A percentile compares a stretch with the other conserved stretches of the same genome.
phyloP scores from a whole-genome alignment of 2,329 filamentous ascomycete species.

The Emydomyces testavorans region DNA sequence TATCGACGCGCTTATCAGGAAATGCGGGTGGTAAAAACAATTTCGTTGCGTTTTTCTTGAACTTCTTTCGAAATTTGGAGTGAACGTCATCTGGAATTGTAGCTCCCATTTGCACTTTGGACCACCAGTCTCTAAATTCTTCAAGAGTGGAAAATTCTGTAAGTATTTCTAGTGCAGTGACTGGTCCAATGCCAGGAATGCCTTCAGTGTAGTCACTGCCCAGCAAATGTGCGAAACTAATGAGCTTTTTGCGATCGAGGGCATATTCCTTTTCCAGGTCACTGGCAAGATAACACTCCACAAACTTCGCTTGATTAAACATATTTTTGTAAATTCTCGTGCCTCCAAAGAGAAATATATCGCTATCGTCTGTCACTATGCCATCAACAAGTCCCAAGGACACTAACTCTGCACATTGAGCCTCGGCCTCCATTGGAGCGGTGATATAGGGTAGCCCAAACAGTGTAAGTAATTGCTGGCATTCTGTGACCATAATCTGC shows the following conservation, averaged over 20 bases:
- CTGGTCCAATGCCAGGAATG: conserved; percentile 77
- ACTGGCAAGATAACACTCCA: conserved; percentile 78
- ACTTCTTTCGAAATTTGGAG: conserved; percentile 66
- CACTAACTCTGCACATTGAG: conserved; percentile 89
- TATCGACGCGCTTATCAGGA: conserved; percentile 63
- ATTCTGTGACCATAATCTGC: conserved; percentile 90
- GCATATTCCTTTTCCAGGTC: conserved; percentile 86
- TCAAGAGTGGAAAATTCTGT: conserved; percentile 68
- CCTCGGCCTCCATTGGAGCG: conserved; percentile 97
- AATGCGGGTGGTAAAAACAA: conserved; percentile 75
- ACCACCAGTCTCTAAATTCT: conserved; percentile 84
- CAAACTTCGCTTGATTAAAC: conserved; percentile 97
- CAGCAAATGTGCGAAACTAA: conserved; percentile 78
- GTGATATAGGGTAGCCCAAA: conserved; percentile 96
- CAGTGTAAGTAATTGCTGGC: conserved; percentile 74
- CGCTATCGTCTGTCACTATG: conserved; percentile 93
- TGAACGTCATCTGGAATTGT: conserved; percentile 47
- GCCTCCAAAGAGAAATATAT: conserved; percentile 92
- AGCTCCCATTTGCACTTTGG: conserved; percentile 58
- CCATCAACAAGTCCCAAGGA: conserved; percentile 80
- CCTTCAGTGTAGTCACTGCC: conserved; percentile 95
- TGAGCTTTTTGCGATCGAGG: conserved; percentile 73
- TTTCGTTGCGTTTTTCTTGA: conserved; percentile 71
- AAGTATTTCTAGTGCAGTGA: conserved; percentile 86
- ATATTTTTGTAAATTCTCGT: conserved; percentile 98